Evolutionary conservation across 2,329 filamentous ascomycete species (phyloP).

Genomic region (Colletotrichum plurivorum): DNA sequence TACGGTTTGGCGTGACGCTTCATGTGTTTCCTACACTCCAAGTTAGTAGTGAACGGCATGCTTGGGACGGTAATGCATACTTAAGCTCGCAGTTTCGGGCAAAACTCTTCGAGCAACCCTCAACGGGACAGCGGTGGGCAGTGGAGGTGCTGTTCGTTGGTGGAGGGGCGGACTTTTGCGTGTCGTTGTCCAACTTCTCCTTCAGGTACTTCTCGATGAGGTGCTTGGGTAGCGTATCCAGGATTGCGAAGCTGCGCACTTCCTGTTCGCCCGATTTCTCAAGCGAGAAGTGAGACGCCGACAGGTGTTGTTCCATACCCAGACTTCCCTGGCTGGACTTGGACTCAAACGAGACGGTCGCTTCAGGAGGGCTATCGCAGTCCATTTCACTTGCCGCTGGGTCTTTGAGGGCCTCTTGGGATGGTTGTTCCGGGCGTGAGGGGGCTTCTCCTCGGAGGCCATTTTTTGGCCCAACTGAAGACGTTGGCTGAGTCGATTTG

Average conservation of each 20-base stretch:
- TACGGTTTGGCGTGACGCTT: slow-evolving; percentile 88
- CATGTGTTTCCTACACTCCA: slow-evolving; percentile 78
- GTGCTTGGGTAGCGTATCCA: slow-evolving; percentile 49
- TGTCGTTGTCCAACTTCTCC: slow-evolving; percentile 55
- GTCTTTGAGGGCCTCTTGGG: neutral
- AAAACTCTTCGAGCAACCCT: slow-evolving; percentile 62
- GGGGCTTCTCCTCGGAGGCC: neutral
- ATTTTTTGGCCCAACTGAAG: neutral
- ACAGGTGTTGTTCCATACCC: neutral
- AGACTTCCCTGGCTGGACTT: neutral
- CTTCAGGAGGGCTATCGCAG: slow-evolving; percentile 1
- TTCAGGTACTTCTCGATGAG: slow-evolving; percentile 51
- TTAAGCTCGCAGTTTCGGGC: slow-evolving; percentile 69
- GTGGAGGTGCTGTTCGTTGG: neutral
- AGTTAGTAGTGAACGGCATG: slow-evolving; percentile 42
- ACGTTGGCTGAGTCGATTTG: neutral
- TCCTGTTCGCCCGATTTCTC: slow-evolving; percentile 11
- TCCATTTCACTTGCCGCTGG: neutral
- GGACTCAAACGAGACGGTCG: neutral
- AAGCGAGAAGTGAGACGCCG: neutral
- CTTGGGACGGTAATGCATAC: slow-evolving; percentile 53
- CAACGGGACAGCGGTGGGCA: slow-evolving; percentile 27
- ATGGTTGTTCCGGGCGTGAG: neutral
- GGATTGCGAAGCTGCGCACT: slow-evolving; percentile 31
- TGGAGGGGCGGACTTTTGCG: slow-evolving; percentile 67